Evolutionary conservation across 2,329 filamentous ascomycete species (phyloP).

Genomic region (Pestalotiopsis sp.): DNA sequence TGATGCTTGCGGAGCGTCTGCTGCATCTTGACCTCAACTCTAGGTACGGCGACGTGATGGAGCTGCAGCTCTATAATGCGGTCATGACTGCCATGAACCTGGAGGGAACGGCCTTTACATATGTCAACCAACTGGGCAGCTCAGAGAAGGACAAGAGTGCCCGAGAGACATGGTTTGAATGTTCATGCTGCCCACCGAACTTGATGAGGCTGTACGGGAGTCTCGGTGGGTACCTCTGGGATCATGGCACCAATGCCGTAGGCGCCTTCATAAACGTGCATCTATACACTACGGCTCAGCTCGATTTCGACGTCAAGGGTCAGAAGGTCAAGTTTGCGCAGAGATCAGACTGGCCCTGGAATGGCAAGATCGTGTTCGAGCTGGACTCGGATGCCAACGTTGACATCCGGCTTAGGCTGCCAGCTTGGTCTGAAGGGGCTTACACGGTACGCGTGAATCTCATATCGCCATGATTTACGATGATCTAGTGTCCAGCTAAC

Average conservation of each 20-base stretch:
- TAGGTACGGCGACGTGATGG: slow-evolving; percentile 60
- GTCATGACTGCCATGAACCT: slow-evolving; percentile 59
- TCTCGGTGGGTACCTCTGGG: slow-evolving; percentile 59
- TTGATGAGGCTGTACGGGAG: slow-evolving; percentile 56
- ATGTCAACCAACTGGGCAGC: slow-evolving; percentile 62
- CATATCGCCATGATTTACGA: not conserved
- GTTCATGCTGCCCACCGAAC: slow-evolving; percentile 63
- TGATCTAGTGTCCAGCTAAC: not conserved
- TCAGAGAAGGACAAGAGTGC: slow-evolving; percentile 49
- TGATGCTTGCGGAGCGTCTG: slow-evolving; percentile 61
- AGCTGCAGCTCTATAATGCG: slow-evolving; percentile 62
- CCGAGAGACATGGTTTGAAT: slow-evolving; percentile 59
- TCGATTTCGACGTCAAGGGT: slow-evolving; percentile 38
- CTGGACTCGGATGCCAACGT: slow-evolving; percentile 34
- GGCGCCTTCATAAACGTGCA: slow-evolving; percentile 52
- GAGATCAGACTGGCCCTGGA: slow-evolving; percentile 59
- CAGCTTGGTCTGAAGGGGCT: slow-evolving; percentile 46
- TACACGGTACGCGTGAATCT: slow-evolving; percentile 26
- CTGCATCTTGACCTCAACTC: slow-evolving; percentile 54
- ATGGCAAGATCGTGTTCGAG: slow-evolving; percentile 50
- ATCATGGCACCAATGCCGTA: slow-evolving; percentile 31
- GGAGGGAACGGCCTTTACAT: slow-evolving; percentile 60
- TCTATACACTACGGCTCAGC: slow-evolving; percentile 52
- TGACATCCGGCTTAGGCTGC: slow-evolving; percentile 53
- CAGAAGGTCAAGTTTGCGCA: slow-evolving; percentile 45